Evolutionary conservation across 306 rosid genomes (phyloP), one percentile per base, ranked within the genome.

Genomic region (Castanea crenata): DNA sequence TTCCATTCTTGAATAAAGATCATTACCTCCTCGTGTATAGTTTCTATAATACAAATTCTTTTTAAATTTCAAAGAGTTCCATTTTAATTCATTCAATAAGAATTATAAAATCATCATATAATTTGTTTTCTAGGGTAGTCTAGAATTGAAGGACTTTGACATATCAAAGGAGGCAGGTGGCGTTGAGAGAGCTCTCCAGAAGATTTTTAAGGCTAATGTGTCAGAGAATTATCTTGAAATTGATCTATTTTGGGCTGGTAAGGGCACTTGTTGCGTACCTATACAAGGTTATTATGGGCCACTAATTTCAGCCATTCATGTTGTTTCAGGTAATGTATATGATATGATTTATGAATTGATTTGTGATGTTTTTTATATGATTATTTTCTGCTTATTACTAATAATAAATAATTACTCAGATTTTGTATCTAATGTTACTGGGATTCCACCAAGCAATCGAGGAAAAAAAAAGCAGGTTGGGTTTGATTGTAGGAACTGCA

Each of bases 191-290:
- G 46, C 46, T 6, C 7, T 88, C 11, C 44, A 23, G 69, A 83
- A 0, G 83, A 52, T 65, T 13, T 88, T 83, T 78, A 76, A 49
- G 46, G 87, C 72, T 84, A 55, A 27, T 23, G 96, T 93, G 29
- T 74, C 90, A 51, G 85, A 88, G 81, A 93, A 87, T 76, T 79
- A 69, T 85, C 58, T 93, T 25, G 97, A 91, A 79, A 82, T 93
- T 65, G 96, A 93, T 85, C 91, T 93, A 31, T 85, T 91, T 78
- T 91, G 96, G 97, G 96, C 94, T 25, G 96, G 97, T 55, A 93
- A 91, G 78, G 97, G 97, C 44, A 91, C 94, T 63, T 91, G 96
- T 49, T 91, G 96, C 76, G 75, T 91, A 61, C 96, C 94, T 61
- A 13, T 0, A 7, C 89, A 74, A 70, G 93, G 90, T 74, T 82